Percentiles rank a stretch among this genome's conserved stretches.
These are phyloP conservation scores for Ormosia emarginata DNA, from an alignment of 306 rosid species.

Conservation along the genomic window DNA sequence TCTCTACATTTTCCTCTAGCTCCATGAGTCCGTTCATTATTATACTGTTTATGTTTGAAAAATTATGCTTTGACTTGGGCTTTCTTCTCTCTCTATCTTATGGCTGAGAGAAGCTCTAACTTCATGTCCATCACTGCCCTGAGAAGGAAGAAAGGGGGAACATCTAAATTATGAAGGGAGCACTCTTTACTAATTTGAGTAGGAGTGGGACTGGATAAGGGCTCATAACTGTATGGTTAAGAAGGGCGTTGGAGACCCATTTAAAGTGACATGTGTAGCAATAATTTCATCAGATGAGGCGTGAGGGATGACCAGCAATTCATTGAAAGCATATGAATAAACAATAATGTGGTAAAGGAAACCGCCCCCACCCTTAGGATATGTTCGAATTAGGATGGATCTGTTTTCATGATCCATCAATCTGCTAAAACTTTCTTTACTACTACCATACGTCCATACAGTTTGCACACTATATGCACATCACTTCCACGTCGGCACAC, in stretches of 20 bases:
- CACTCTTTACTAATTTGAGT: neutral
- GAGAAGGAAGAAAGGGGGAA: constrained; percentile 10
- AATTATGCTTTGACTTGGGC: neutral
- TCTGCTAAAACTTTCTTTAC: neutral
- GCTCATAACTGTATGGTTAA: constrained; percentile 14
- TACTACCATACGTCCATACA: neutral
- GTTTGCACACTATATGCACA: neutral
- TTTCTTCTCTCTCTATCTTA: neutral
- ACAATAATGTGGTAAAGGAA: constrained; percentile 5
- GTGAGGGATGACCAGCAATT: constrained; percentile 12
- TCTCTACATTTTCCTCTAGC: neutral
- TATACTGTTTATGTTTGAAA: neutral
- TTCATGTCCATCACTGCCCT: neutral
- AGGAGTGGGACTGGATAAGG: constrained; percentile 15
- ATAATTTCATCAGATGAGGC: constrained; percentile 27
- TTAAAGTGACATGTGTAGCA: constrained; percentile 20
- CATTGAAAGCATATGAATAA: neutral
- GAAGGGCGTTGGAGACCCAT: neutral
- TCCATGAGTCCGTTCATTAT: neutral
- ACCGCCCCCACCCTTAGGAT: neutral
- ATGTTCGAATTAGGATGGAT: neutral
- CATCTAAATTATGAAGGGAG: constrained; percentile 13
- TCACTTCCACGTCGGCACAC: neutral
- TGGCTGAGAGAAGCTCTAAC: constrained; percentile 17
- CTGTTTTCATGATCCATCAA: constrained; percentile 4